A percentile compares a stretch with the other conserved stretches of the same genome.
Conservation (phyloP, 768 basidiomycete species). For the Boletus subparvulus region DNA sequence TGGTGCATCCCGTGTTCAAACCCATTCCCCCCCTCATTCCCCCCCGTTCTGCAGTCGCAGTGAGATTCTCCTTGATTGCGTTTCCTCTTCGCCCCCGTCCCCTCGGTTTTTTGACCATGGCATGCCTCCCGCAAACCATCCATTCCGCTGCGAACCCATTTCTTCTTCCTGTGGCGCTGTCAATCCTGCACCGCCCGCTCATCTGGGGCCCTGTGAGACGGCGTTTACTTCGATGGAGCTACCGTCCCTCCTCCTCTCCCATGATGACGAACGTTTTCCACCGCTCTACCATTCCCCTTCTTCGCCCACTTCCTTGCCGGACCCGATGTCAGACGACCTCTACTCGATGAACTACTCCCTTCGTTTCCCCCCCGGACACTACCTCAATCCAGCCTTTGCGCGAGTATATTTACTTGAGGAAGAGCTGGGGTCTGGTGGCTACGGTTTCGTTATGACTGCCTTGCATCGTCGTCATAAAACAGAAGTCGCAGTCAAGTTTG, state of each 20-base stretch:
- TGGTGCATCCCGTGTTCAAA: neutral
- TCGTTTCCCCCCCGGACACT: slow-evolving; percentile 61
- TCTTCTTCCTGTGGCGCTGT: neutral
- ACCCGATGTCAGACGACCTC: slow-evolving; percentile 10
- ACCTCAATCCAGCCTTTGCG: slow-evolving; percentile 60
- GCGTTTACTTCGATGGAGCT: neutral
- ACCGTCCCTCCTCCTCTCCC: slow-evolving; percentile 27
- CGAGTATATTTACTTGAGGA: slow-evolving; percentile 61
- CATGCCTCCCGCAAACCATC: neutral
- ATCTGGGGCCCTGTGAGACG: neutral
- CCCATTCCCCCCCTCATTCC: neutral
- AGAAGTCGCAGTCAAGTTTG: slow-evolving; percentile 95
- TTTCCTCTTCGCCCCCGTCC: neutral
- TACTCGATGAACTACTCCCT: slow-evolving; percentile 37
- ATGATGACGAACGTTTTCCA: slow-evolving; percentile 2
- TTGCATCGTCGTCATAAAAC: slow-evolving; percentile 52
- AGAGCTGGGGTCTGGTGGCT: slow-evolving; percentile 88
- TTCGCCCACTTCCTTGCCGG: neutral
- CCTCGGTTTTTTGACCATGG: neutral
- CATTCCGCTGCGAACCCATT: neutral
- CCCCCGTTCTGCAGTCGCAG: neutral
- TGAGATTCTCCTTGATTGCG: neutral
- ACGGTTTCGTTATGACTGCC: slow-evolving; percentile 93
- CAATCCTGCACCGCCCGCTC: neutral
- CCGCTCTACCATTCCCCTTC: slow-evolving; percentile 5